A percentile compares a stretch with the other conserved stretches of the same genome.
Evolutionary conservation across 345 rosid genomes (phyloP).

Genomic region (Populus simonii): DNA sequence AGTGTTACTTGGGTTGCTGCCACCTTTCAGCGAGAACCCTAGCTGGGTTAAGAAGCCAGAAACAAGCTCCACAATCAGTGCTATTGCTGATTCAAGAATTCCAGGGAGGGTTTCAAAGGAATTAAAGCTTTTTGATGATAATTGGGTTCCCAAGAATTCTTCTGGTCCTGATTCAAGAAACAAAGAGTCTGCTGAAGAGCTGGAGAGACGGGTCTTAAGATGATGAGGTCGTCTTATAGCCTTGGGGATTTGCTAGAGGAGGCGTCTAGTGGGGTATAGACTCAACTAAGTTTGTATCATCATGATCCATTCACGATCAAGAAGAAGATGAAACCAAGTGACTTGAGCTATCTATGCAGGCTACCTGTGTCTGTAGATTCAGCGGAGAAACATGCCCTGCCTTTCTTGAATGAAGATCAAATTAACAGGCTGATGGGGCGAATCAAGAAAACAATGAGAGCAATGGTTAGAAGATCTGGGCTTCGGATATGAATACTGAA

Average conservation of each 20-base stretch:
- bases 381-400: background rate
- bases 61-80: background rate
- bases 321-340: slow-evolving; percentile 9
- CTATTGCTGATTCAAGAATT: background rate
- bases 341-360: background rate
- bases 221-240: background rate
- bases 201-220: background rate
- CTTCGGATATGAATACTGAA: background rate
- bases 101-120: background rate
- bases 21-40: background rate
- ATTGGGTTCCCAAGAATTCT: background rate
- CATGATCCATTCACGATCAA: background rate
- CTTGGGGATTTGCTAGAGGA: background rate
- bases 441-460: background rate
- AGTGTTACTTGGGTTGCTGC: no score
- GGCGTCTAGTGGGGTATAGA: background rate
- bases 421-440: background rate
- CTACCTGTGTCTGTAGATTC: background rate
- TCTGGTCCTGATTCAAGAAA: background rate
- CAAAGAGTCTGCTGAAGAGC: background rate
- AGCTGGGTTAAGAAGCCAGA: background rate
- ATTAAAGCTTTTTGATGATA: background rate
- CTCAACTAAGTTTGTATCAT: no score
- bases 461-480: background rate
- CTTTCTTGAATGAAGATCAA: background rate